Base-by-base conservation (phyloP, 1,139 yeast species). In the Saccharomycopsis crataegensis region DNA sequence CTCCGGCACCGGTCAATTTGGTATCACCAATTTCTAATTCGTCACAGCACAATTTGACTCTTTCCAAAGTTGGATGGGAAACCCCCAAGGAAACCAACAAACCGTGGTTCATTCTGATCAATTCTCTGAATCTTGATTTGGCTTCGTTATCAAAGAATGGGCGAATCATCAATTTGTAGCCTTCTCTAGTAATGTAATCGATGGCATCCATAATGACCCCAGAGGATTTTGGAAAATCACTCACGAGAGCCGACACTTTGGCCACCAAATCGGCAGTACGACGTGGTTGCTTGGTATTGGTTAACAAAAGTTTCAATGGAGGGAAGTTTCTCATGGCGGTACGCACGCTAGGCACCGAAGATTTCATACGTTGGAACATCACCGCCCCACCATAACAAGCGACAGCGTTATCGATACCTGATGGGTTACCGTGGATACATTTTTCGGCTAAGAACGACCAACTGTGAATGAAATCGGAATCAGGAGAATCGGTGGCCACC, bases 331-430 rank as follows among this genome's bases (percentile, higher is more conserved):
- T 73, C 78, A 84, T 80, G 16, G 80, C 75, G 1, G 85, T 80
- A 57, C 88, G 72, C 16, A 80, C 79, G 47, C 83, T 76, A 31
- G 88, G 87, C 36, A 73, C 66, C 3, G 81, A 80, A 56, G 70
- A 71, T 45, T 70, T 73, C 71, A 71, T 72, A 52, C 95, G 77
- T 68, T 86, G 93, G 70, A 83, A 93, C 80, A 86, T 75, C 1
- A 93, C 96, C 0, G 98, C 98, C 47, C 97, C 97, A 33, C 99
- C 99, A 61, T 83, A 83, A 0, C 96, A 86, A 3, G 99, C 96
- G 51, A 93, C 97, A 0, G 97, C 91, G 64, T 93, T 93, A 66
- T 93, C 99, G 54, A 94, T 90, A 14, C 99, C 99, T 22, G 95
- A 85, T 9, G 99, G 99, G 61, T 87, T 91, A 1, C 99, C 99